These are phyloP conservation scores for Escovopsis sp. DNA, from an alignment of 2,329 filamentous ascomycete genomes.

Conservation along the genomic window DNA sequence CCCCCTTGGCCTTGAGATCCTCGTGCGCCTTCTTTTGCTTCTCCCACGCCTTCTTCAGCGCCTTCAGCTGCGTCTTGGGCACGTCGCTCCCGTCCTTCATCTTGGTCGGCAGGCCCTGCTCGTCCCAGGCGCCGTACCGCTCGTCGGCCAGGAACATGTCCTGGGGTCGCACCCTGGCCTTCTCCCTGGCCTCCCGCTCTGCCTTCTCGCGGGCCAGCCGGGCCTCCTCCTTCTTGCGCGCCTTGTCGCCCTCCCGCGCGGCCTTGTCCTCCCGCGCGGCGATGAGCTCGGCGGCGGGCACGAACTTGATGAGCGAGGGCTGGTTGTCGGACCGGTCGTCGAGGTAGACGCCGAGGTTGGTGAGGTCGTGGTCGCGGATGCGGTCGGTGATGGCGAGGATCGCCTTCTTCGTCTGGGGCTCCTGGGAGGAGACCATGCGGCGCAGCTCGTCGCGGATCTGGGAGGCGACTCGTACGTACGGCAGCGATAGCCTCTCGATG, in stretches of 20 bases:
- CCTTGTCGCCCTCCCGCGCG: conserved; percentile 46
- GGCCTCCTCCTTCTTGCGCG: conserved; percentile 39
- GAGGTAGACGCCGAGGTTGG: conserved; percentile 71
- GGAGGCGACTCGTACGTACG: conserved; percentile 40
- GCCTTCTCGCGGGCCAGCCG: conserved; percentile 33
- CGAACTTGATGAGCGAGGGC: conserved; percentile 59
- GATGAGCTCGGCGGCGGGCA: conserved; percentile 41
- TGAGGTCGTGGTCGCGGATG: conserved; percentile 68
- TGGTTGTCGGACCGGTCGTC: conserved; percentile 59
- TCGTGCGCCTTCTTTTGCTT: conserved; percentile 77
- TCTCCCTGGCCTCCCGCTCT: conserved; percentile 40
- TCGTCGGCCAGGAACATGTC: conserved; percentile 44
- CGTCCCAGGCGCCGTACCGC: conserved; percentile 64
- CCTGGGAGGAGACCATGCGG: conserved; percentile 31
- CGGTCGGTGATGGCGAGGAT: conserved; percentile 65
- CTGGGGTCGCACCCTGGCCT: conserved; percentile 38
- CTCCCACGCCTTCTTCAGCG: conserved; percentile 79
- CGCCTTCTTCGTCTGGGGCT: conserved; percentile 46
- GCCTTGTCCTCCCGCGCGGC: conserved; percentile 45
- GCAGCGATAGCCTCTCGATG: conserved; percentile 36
- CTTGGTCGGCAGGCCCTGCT: conserved; percentile 64
- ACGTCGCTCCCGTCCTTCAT: conserved; percentile 67
- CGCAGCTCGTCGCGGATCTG: conserved; percentile 48
- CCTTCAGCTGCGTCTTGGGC: conserved; percentile 66
- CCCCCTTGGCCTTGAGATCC: conserved; percentile 27